Conservation (phyloP, 208 protist species). For the Acanthamoeba culbertsoni region DNA sequence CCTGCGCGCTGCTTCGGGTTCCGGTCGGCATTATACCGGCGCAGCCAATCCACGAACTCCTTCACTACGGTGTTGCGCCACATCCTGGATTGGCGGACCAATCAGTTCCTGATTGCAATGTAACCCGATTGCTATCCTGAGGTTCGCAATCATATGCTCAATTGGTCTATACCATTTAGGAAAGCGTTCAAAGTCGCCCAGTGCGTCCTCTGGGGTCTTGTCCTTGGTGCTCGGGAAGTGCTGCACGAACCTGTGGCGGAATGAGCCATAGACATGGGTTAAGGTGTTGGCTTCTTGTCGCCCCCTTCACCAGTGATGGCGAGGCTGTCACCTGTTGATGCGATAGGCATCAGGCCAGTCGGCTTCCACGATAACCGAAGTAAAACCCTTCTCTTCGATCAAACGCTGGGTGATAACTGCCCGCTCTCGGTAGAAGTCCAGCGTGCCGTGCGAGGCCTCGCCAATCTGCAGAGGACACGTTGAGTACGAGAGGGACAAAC, state of each 20-base stretch:
- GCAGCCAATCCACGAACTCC: constrained; percentile 63
- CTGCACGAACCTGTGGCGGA: constrained; percentile 2
- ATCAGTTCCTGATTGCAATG: neutral
- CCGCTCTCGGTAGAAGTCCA: constrained; percentile 60
- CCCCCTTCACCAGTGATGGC: no score
- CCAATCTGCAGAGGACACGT: constrained; percentile 1
- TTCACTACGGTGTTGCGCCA: constrained; percentile 33
- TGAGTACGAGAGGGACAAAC: neutral
- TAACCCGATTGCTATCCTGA: neutral
- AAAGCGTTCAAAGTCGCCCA: constrained; percentile 59
- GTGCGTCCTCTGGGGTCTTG: neutral
- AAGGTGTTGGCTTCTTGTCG: no score
- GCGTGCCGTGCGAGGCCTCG: constrained; percentile 65
- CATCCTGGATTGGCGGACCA: neutral
- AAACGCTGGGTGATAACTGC: neutral
- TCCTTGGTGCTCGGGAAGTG: neutral
- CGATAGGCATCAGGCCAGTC: constrained; percentile 62
- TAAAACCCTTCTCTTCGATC: constrained; percentile 62
- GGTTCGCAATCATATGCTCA: neutral
- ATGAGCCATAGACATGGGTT: neutral
- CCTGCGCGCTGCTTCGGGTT: neutral
- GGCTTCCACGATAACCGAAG: constrained; percentile 30
- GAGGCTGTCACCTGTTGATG: neutral
- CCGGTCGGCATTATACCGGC: neutral
- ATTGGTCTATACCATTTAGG: constrained; percentile 9